Percentiles rank a stretch among this genome's conserved stretches.
These are phyloP conservation scores for Scheffersomyces stipitis DNA, from an alignment of 805 yeast genomes.

Conservation along the genomic window DNA sequence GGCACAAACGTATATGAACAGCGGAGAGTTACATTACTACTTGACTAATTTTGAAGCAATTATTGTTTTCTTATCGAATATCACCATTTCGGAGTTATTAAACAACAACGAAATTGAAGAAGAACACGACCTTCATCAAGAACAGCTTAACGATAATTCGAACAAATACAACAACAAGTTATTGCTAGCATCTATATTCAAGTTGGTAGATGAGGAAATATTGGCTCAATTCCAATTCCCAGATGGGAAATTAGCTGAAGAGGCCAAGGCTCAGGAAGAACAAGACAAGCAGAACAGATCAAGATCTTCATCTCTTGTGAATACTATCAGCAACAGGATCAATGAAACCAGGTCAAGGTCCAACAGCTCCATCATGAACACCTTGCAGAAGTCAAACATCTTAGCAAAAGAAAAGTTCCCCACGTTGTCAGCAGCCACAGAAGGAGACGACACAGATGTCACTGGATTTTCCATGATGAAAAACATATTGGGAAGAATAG, in stretches of 20 bases:
- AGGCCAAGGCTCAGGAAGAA: slow-evolving; percentile 11
- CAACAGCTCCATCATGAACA: slow-evolving; percentile 25
- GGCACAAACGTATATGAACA: slow-evolving; percentile 27
- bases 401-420: slow-evolving; percentile 26
- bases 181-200: slow-evolving; percentile 7
- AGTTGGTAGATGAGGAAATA: slow-evolving; percentile 31
- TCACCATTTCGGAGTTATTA: slow-evolving; percentile 30
- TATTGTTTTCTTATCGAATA: slow-evolving; percentile 34
- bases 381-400: slow-evolving; percentile 16
- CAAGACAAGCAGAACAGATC: slow-evolving; percentile 20
- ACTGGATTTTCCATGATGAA: slow-evolving; percentile 31
- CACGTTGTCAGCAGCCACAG: slow-evolving; percentile 18
- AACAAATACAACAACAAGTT: slow-evolving; percentile 3
- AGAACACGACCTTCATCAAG: background rate
- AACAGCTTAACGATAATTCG: background rate
- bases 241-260: slow-evolving; percentile 18
- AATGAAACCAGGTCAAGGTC: slow-evolving; percentile 36
- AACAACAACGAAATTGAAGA: background rate
- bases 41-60: slow-evolving; percentile 45
- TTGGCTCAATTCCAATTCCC: slow-evolving; percentile 29
- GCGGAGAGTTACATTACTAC: slow-evolving; percentile 39
- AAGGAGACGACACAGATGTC: slow-evolving; percentile 12
- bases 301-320: slow-evolving; percentile 39
- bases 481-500: slow-evolving; percentile 35
- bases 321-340: slow-evolving; percentile 30